phyloP scores from a whole-genome alignment of 1,284 basidiomycete genomes.

The Termitomyces sp. region DNA sequence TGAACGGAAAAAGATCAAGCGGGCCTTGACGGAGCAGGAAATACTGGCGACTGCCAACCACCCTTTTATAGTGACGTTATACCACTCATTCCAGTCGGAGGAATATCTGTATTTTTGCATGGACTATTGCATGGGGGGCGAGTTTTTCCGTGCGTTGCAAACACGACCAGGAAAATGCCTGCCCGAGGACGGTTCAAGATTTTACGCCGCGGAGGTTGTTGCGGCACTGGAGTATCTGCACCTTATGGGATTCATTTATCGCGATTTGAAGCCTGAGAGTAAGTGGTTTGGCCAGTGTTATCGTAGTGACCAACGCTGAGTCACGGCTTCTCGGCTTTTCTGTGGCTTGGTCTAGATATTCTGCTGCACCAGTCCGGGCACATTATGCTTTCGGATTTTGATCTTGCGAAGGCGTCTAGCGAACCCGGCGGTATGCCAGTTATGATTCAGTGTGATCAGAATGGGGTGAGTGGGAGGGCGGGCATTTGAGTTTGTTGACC shows the following conservation, averaged over 20 bases:
- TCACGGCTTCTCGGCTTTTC: constrained; percentile 3
- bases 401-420: constrained; percentile 93
- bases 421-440: constrained; percentile 86
- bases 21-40: constrained; percentile 94
- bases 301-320: constrained; percentile 8
- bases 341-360: constrained; percentile 63
- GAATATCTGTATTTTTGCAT: constrained; percentile 97
- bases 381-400: constrained; percentile 99
- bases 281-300: constrained; percentile 31
- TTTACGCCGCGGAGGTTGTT: constrained; percentile 98
- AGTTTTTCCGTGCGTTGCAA: constrained; percentile 97
- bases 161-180: constrained; percentile 95
- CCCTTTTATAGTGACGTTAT: constrained; percentile 95
- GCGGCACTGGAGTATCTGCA: constrained; percentile 98
- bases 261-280: constrained; percentile 99
- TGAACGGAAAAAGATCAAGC: constrained; percentile 96
- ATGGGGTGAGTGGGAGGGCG: constrained; percentile 62
- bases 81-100: constrained; percentile 98
- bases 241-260: constrained; percentile 98
- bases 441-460: constrained; percentile 84
- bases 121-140: constrained; percentile 99
- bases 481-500: constrained; percentile 6
- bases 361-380: constrained; percentile 98
- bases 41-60: constrained; percentile 95
- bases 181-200: constrained; percentile 90